Conservation (phyloP, 2,329 filamentous ascomycete species). For the Zymoseptoria brevis region DNA sequence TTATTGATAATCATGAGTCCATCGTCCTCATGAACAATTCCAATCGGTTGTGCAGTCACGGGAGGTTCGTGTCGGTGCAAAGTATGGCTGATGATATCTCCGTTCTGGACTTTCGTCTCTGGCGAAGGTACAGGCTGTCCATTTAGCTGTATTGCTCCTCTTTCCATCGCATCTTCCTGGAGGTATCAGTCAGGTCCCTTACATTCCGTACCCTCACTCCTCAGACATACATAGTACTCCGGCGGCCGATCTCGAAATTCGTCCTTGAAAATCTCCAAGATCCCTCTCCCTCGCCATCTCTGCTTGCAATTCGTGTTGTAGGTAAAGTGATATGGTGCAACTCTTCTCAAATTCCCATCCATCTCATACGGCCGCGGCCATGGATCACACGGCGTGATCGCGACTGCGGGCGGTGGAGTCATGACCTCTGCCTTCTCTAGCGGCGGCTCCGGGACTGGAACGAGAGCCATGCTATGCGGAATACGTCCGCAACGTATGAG, state of each 20-base stretch:
- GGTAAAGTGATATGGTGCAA: slow-evolving; percentile 82
- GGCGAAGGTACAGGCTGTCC: slow-evolving; percentile 58
- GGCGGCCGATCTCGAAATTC: slow-evolving; percentile 85
- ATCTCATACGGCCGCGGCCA: slow-evolving; percentile 70
- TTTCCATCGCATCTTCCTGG: slow-evolving; percentile 66
- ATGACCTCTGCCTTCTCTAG: slow-evolving; percentile 31
- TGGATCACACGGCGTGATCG: slow-evolving; percentile 48
- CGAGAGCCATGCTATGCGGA: slow-evolving; percentile 22
- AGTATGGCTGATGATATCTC: slow-evolving; percentile 85
- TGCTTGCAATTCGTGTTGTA: slow-evolving; percentile 95
- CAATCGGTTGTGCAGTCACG: slow-evolving; percentile 70
- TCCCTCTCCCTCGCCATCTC: slow-evolving; percentile 72
- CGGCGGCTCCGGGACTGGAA: slow-evolving; percentile 17
- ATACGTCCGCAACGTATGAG: slow-evolving; percentile 41
- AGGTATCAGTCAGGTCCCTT: slow-evolving; percentile 21
- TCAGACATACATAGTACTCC: slow-evolving; percentile 67
- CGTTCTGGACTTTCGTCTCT: slow-evolving; percentile 71
- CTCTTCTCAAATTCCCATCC: slow-evolving; percentile 59
- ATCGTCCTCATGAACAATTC: slow-evolving; percentile 81
- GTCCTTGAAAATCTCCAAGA: slow-evolving; percentile 80
- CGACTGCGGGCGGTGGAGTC: slow-evolving; percentile 41
- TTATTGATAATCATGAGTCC: slow-evolving; percentile 96
- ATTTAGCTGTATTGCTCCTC: slow-evolving; percentile 72
- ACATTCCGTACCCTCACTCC: background rate
- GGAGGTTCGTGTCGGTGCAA: slow-evolving; percentile 94